Conservation (phyloP, 495 filamentous ascomycete species). For the Rusavskia elegans region DNA sequence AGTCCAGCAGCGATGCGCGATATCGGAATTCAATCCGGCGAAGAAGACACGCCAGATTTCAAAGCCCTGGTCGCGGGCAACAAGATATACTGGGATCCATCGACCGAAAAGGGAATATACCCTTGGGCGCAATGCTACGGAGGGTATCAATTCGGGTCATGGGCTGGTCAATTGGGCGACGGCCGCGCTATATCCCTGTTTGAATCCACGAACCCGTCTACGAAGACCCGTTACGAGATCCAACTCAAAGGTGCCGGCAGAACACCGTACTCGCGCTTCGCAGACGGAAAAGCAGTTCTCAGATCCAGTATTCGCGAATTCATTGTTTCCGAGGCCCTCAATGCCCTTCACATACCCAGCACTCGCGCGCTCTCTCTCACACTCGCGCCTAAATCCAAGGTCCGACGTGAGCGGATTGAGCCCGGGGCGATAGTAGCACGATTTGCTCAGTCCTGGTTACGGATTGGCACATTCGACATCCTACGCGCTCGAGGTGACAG, state of each 20-base stretch:
- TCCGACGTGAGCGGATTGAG: constrained; percentile 69
- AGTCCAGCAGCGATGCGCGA: constrained; percentile 63
- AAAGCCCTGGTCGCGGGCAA: constrained; percentile 64
- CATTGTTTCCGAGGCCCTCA: constrained; percentile 69
- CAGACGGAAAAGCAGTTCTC: constrained; percentile 91
- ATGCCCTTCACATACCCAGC: constrained; percentile 70
- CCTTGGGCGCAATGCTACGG: constrained; percentile 98
- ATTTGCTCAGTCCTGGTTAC: constrained; percentile 82
- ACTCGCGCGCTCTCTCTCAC: constrained; percentile 76
- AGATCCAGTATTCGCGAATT: constrained; percentile 87
- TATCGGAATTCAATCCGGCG: constrained; percentile 51
- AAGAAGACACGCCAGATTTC: constrained; percentile 61
- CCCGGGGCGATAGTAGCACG: constrained; percentile 84
- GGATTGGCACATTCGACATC: constrained; percentile 91
- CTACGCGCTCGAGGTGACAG: constrained; percentile 68
- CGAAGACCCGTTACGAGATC: constrained; percentile 63
- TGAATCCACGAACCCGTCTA: constrained; percentile 64
- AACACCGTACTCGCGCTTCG: constrained; percentile 91
- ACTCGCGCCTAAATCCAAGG: constrained; percentile 52
- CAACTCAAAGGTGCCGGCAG: constrained; percentile 87
- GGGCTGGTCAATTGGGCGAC: constrained; percentile 93
- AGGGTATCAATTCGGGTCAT: constrained; percentile 48
- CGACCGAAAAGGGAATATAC: constrained; percentile 56
- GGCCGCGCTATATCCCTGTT: constrained; percentile 88
- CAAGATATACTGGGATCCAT: constrained; percentile 38